A percentile compares a stretch with the other conserved stretches of the same genome.
Evolutionary conservation across 805 yeast species (phyloP).

Genomic region (Teunomyces kruisii): DNA sequence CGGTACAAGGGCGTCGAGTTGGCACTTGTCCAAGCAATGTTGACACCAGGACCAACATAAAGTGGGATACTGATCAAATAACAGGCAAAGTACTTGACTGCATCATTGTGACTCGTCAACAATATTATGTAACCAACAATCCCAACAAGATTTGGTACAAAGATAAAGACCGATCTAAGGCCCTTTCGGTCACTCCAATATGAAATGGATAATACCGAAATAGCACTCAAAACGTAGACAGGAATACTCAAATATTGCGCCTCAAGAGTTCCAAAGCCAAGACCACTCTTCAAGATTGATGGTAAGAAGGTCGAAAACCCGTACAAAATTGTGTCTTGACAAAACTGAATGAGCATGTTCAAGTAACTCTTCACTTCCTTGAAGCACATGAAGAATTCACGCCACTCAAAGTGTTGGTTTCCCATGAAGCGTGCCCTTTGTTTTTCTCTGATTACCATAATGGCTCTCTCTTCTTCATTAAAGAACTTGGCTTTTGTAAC

Average conservation of each 20-base stretch:
- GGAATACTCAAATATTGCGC: constrained; percentile 45
- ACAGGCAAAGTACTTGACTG: constrained; percentile 37
- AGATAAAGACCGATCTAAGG: constrained; percentile 32
- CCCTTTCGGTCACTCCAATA: constrained; percentile 24
- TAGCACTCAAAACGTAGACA: constrained; percentile 33
- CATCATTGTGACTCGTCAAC: constrained; percentile 24
- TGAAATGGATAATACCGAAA: constrained; percentile 22
- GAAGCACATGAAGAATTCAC: constrained; percentile 31
- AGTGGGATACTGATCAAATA: constrained; percentile 35
- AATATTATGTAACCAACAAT: constrained; percentile 33
- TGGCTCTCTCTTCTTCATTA: constrained; percentile 36
- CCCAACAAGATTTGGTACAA: constrained; percentile 22
- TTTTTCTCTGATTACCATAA: constrained; percentile 32
- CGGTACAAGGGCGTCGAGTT: constrained; percentile 44
- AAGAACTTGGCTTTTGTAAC: constrained; percentile 40
- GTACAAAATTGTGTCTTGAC: constrained; percentile 41
- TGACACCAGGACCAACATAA: constrained; percentile 38
- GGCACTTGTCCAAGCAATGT: constrained; percentile 43
- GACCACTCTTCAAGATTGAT: constrained; percentile 30
- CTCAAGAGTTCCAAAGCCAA: constrained; percentile 24
- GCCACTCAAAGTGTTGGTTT: constrained; percentile 26
- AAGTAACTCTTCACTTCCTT: constrained; percentile 36
- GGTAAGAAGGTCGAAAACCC: constrained; percentile 46
- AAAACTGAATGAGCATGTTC: constrained; percentile 42
- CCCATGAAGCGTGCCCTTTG: constrained; percentile 37